phyloP scores from a whole-genome alignment of 164 flowering plant species.

The Chimonanthus praecox region DNA sequence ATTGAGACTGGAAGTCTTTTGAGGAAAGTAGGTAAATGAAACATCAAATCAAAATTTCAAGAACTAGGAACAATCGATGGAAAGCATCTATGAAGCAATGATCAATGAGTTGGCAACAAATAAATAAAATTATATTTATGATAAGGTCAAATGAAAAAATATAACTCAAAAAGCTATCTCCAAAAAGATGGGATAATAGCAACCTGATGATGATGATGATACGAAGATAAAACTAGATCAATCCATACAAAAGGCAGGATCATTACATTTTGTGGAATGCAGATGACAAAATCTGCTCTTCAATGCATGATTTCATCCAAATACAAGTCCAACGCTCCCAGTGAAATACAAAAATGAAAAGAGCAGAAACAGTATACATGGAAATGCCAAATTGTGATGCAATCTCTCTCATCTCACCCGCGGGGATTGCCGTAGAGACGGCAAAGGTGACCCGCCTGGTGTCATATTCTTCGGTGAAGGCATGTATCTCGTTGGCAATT shows the following conservation, averaged over 20 bases:
- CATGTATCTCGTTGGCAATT: conserved; percentile 30
- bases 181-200: not conserved
- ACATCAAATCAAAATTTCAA: too few relatives aligned
- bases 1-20: too few relatives aligned
- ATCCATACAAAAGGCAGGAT: not conserved
- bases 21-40: too few relatives aligned
- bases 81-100: too few relatives aligned
- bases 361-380: not conserved
- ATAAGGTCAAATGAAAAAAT: too few relatives aligned
- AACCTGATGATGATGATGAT: not conserved
- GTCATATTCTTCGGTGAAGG: conserved; percentile 1
- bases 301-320: not conserved
- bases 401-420: not conserved
- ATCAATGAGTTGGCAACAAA: too few relatives aligned
- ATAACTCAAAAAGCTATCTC: not conserved
- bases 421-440: conserved; percentile 7
- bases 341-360: not conserved
- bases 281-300: not conserved
- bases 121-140: too few relatives aligned
- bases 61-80: too few relatives aligned
- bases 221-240: not conserved
- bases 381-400: not conserved
- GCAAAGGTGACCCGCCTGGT: conserved; percentile 16
- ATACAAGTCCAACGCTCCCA: not conserved
- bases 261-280: not conserved